Evolutionary conservation across 2,329 filamentous ascomycete species (phyloP).

Genomic region (Grosmannia huntii): DNA sequence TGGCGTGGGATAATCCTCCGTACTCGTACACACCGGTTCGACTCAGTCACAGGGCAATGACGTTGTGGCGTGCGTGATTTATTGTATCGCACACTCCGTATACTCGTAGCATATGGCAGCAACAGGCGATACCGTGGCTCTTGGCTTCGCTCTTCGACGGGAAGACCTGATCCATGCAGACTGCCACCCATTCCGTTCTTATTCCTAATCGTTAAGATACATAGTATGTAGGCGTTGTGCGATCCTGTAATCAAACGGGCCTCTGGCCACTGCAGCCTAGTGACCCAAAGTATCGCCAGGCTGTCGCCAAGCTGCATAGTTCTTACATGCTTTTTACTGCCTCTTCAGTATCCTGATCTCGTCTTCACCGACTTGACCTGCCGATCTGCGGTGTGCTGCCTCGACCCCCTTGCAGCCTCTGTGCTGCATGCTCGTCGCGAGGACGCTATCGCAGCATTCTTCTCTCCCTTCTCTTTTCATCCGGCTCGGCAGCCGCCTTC

Average conservation of each 20-base stretch:
- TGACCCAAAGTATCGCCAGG: no score
- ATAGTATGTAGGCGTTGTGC: background rate
- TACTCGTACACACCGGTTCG: background rate
- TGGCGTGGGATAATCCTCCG: background rate
- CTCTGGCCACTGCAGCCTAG: no score
- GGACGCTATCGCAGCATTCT: background rate
- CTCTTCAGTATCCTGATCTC: no score
- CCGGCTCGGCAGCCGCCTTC: background rate
- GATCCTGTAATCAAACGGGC: no score
- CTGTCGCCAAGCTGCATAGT: no score
- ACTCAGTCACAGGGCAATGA: background rate
- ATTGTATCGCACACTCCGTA: background rate
- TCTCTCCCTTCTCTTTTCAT: background rate
- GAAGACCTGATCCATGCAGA: background rate
- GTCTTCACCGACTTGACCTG: constrained; percentile 1
- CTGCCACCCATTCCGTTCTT: background rate
- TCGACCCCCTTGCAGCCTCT: background rate
- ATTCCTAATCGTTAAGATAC: background rate
- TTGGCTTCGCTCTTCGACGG: background rate
- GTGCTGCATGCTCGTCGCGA: background rate
- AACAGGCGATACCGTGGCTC: background rate
- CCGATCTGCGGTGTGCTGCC: constrained; percentile 7
- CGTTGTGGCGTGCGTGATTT: background rate
- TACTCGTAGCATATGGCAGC: background rate
- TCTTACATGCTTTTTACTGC: no score